These are phyloP conservation scores for Penicillium sp. DNA, from an alignment of 2,329 filamentous ascomycete genomes.

Conservation along the genomic window DNA sequence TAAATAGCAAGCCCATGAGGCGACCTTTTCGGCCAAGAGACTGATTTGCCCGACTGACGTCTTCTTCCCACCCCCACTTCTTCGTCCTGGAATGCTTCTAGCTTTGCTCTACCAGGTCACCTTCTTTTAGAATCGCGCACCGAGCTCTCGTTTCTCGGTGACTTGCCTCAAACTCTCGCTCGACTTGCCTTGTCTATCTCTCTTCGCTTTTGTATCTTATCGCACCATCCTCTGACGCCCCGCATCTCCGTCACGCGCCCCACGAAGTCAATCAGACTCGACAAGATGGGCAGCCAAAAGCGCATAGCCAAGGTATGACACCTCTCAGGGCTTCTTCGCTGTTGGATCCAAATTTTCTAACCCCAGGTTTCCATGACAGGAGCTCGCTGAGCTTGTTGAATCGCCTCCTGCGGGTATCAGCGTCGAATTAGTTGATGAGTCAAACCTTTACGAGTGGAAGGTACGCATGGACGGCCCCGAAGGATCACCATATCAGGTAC, in stretches of 20 bases:
- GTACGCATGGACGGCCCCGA: constrained; percentile 65
- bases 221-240: constrained; percentile 7
- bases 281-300: constrained; percentile 44
- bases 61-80: constrained; percentile 13
- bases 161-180: background rate
- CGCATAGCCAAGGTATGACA: constrained; percentile 46
- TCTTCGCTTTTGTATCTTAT: background rate
- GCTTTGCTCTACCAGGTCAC: constrained; percentile 4
- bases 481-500: constrained; percentile 63
- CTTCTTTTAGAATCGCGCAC: background rate
- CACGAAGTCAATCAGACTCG: constrained; percentile 5
- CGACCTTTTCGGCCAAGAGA: background rate
- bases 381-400: constrained; percentile 57
- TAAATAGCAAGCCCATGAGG: background rate
- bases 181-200: background rate
- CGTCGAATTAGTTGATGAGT: constrained; percentile 59
- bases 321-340: background rate
- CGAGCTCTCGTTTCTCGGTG: background rate
- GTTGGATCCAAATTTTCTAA: background rate
- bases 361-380: constrained; percentile 42
- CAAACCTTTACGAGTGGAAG: constrained; percentile 67
- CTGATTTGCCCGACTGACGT: constrained; percentile 19
- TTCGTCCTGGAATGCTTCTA: constrained; percentile 10
- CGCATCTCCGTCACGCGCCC: constrained; percentile 15
- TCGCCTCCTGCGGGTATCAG: constrained; percentile 57